Evolutionary conservation across 257 asterid species (phyloP), one percentile per base, ranked within the genome.

Genomic region (Solanum raphanifolium): DNA sequence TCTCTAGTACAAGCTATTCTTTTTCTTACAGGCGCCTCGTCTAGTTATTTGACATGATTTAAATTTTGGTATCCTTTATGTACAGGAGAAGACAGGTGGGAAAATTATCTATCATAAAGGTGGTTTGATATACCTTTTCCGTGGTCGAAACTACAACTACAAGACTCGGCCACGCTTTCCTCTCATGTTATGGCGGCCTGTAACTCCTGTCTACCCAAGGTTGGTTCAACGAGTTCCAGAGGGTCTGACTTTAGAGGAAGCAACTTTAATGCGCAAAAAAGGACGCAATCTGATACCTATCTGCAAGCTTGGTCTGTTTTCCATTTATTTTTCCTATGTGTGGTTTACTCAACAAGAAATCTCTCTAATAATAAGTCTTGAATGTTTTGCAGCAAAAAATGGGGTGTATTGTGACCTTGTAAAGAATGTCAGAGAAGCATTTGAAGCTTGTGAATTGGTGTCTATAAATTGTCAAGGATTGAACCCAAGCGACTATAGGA

Each of bases 101-200:
- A 93, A 94, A 90, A 92, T 95, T 87, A 95, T 95, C 89, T 92
- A 89, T 89, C 89, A 75, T 88, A 92, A 91, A 90, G 99, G 98
- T 69, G 98, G 99, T 32, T 88, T 95, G 87, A 31, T 95, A 62
- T 96, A 91, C 91, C 98, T 94, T 83, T 96, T 95, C 86, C 96
- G 98, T 35, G 99, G 98, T 88, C 92, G 99, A 92, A 95, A 97
- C 94, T 97, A 97, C 87, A 97, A 97, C 90, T 90, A 72, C 89
- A 95, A 89, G 90, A 87, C 91, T 86, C 93, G 95, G 87, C 99
- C 98, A 41, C 94, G 91, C 58, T 95, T 87, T 88, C 98, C 98
- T 88, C 96, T 97, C 76, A 95, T 95, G 99, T 89, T 95, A 91
- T 95, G 99, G 98, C 96, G 93, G 91, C 99, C 98, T 87, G 90